Base-by-base conservation (phyloP, 805 yeast species). In the Yamadazyma takamatsuzukensis region DNA sequence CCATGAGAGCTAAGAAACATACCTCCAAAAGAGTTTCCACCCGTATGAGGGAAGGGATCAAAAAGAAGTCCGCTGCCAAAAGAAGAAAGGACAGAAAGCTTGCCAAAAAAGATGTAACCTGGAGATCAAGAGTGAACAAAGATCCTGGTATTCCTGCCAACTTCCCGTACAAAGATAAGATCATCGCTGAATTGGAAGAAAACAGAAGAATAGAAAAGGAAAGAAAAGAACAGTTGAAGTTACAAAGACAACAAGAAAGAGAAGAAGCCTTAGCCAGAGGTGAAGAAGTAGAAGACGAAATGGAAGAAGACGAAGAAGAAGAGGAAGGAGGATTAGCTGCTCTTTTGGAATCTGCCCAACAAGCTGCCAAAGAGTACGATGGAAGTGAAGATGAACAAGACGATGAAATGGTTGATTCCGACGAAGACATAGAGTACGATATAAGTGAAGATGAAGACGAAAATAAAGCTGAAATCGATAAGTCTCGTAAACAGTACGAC, bases 131-230 rank as follows among this genome's bases (percentile, higher is more conserved):
- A 51, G 62, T 64, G 36, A 78, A 76, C 51, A 90, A 86, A 62
- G 97, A 89, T 57, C 89, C 90, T 8, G 97, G 97, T 44, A 90
- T 93, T 48, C 98, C 98, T 36, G 69, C 95, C 32, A 79, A 81
- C 49, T 93, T 88, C 73, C 98, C 98, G 21, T 93, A 88, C 68
- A 93, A 90, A 59, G 94, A 84, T 43, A 74, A 76, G 59, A 78
- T 93, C 37, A 65, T 93, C 36, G 66, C 64, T 41, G 86, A 83
- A 47, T 77, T 84, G 40, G 93, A 84, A 59, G 76, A 70, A 18
- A 62, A 65, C 27, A 77, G 80, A 57, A 62, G 74, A 54, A 55
- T 55, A 14, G 80, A 74, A 23, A 63, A 64, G 36, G 85, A 79
- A 51, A 75, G 66, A 35, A 78, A 68, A 45, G 73, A 66, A 34